These are phyloP conservation scores for Chamaecrista fasciculata DNA, from an alignment of 306 rosid genomes.

Conservation along the genomic window DNA sequence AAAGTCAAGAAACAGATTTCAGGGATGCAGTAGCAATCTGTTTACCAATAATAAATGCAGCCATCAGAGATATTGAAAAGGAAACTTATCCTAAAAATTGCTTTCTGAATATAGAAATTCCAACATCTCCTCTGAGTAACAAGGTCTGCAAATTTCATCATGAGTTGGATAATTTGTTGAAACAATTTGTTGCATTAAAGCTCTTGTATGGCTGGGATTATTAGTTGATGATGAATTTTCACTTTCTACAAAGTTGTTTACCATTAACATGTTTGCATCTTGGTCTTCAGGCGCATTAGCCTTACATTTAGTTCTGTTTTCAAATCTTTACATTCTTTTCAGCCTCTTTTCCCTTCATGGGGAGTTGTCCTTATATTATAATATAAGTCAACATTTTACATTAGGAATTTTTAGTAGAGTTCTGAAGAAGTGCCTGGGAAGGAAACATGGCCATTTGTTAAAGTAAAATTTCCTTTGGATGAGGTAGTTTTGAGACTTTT, in stretches of 20 bases:
- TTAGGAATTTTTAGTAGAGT: background rate
- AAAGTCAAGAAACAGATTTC: constrained; percentile 86
- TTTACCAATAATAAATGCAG: constrained; percentile 80
- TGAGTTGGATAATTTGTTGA: background rate
- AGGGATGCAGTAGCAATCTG: constrained; percentile 86
- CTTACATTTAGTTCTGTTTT: background rate
- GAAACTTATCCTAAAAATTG: constrained; percentile 69
- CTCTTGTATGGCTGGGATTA: background rate
- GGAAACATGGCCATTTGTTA: background rate
- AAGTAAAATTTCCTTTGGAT: background rate
- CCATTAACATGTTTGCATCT: background rate
- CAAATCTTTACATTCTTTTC: background rate
- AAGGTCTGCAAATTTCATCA: constrained; percentile 56
- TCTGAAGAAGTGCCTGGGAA: background rate
- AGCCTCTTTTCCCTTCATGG: background rate
- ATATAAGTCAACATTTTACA: background rate
- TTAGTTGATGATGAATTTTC: background rate
- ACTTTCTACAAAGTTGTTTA: background rate
- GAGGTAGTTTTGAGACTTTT: background rate
- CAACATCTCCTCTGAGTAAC: constrained; percentile 68
- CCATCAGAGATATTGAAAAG: constrained; percentile 72
- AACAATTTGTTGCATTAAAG: background rate
- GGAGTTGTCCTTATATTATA: background rate
- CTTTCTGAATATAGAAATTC: constrained; percentile 72
- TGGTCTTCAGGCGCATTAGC: background rate